Percentiles rank a stretch among this genome's conserved stretches.
phyloP scores from a whole-genome alignment of 2,329 filamentous ascomycete genomes.

The Ilyonectria destructans region DNA sequence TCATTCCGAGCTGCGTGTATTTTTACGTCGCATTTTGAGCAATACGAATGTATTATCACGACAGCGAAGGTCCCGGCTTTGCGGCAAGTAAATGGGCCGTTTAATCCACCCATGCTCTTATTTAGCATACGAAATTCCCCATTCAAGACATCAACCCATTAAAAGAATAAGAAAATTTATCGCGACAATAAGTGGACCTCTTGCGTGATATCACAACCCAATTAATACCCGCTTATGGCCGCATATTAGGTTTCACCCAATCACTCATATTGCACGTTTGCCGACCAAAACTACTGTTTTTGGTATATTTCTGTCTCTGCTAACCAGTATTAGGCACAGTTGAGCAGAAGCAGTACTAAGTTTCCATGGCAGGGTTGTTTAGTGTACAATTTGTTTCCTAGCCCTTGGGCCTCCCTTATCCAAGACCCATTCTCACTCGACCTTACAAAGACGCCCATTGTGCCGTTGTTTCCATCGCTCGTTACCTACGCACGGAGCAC shows the following conservation, averaged over 20 bases:
- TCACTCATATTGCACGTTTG: no score
- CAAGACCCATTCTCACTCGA: neutral
- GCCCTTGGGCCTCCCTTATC: neutral
- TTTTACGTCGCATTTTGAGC: neutral
- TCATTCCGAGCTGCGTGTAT: neutral
- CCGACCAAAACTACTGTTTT: no score
- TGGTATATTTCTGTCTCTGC: no score
- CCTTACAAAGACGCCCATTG: slow-evolving; percentile 48
- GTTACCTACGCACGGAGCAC: slow-evolving; percentile 64
- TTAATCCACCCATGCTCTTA: neutral
- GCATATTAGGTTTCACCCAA: neutral
- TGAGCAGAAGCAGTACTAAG: no score
- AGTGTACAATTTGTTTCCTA: no score
- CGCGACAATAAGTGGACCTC: slow-evolving; percentile 21
- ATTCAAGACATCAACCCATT: neutral
- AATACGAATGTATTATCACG: slow-evolving; percentile 13
- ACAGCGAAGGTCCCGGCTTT: neutral
- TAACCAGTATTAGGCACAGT: no score
- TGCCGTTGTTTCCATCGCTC: slow-evolving; percentile 56
- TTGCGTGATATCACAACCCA: slow-evolving; percentile 18
- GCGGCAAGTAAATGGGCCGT: neutral
- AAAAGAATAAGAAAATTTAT: neutral
- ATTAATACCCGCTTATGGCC: neutral
- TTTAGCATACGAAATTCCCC: neutral
- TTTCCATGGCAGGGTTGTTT: no score